A percentile compares a stretch with the other conserved stretches of the same genome.
Evolutionary conservation across 2,329 filamentous ascomycete genomes (phyloP).

Genomic region (Botrytis byssoidea): DNA sequence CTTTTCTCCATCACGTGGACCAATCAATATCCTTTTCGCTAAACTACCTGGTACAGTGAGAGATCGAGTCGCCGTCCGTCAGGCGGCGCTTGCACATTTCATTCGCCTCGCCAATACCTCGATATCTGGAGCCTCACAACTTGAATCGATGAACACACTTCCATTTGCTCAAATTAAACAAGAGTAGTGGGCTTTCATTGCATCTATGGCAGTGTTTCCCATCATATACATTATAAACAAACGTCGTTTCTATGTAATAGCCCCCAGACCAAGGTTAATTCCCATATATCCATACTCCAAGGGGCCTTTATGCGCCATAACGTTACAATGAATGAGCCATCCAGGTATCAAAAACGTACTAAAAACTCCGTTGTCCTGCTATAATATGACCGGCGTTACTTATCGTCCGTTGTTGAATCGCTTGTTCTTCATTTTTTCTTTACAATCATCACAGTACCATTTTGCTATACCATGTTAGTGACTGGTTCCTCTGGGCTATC

Average conservation of each 20-base stretch:
- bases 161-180: not conserved
- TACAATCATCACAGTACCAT: slow-evolving; percentile 40
- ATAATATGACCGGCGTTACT: slow-evolving; percentile 7
- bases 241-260: slow-evolving; percentile 8
- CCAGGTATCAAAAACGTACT: slow-evolving; percentile 19
- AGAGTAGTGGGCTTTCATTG: not conserved
- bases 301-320: slow-evolving; percentile 10
- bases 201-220: not conserved
- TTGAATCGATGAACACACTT: not conserved
- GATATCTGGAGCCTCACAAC: not conserved
- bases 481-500: not conserved
- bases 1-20: not conserved
- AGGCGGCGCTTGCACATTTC: not conserved
- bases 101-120: not conserved
- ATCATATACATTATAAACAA: slow-evolving; percentile 16
- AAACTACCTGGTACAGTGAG: not conserved
- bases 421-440: slow-evolving; percentile 34
- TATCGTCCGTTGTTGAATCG: slow-evolving; percentile 33
- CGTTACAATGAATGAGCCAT: slow-evolving; percentile 1
- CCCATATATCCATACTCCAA: slow-evolving; percentile 17
- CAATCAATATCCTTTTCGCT: not conserved
- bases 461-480: slow-evolving; percentile 30
- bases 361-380: slow-evolving; percentile 19
- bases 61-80: not conserved
- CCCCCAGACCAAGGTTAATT: not conserved